Percentiles rank a stretch among this genome's conserved stretches.
Conservation (phyloP, 2,329 filamentous ascomycete genomes). For the Zalaria sp. region DNA sequence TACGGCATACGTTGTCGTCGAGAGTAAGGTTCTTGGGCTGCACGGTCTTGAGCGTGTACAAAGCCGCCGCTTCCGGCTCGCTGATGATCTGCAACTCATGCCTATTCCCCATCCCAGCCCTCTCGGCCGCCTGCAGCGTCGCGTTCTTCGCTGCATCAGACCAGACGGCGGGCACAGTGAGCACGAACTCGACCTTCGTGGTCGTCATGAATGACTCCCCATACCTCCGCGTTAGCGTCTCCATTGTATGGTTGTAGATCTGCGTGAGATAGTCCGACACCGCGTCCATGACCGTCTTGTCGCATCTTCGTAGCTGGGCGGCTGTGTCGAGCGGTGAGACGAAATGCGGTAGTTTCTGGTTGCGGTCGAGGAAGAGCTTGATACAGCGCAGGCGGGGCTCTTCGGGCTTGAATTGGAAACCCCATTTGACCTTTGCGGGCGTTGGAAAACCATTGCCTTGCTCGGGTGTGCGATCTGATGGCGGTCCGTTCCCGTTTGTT, state of each 20-base stretch:
- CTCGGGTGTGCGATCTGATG: constrained; percentile 1
- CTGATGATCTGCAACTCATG: constrained; percentile 63
- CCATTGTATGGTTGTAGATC: constrained; percentile 65
- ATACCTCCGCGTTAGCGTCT: constrained; percentile 59
- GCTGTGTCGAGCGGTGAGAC: constrained; percentile 60
- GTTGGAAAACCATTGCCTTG: constrained; percentile 7
- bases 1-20: constrained; percentile 34
- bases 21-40: constrained; percentile 60
- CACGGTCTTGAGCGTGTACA: constrained; percentile 67
- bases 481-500: neutral
- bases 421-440: constrained; percentile 47
- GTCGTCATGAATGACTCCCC: constrained; percentile 32
- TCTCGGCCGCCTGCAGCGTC: constrained; percentile 62
- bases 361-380: constrained; percentile 71
- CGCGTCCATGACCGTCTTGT: constrained; percentile 66
- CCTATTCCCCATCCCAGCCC: constrained; percentile 55
- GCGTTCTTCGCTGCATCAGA: constrained; percentile 73
- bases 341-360: constrained; percentile 69
- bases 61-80: constrained; percentile 66
- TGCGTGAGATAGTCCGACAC: constrained; percentile 68
- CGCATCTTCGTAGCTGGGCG: constrained; percentile 56
- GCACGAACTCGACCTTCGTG: constrained; percentile 64
- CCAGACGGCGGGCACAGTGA: constrained; percentile 76
- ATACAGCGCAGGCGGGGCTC: constrained; percentile 66
- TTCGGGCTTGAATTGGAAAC: constrained; percentile 70